phyloP scores from a whole-genome alignment of 23 red algal genomes.

The Gracilaria domingensis region DNA sequence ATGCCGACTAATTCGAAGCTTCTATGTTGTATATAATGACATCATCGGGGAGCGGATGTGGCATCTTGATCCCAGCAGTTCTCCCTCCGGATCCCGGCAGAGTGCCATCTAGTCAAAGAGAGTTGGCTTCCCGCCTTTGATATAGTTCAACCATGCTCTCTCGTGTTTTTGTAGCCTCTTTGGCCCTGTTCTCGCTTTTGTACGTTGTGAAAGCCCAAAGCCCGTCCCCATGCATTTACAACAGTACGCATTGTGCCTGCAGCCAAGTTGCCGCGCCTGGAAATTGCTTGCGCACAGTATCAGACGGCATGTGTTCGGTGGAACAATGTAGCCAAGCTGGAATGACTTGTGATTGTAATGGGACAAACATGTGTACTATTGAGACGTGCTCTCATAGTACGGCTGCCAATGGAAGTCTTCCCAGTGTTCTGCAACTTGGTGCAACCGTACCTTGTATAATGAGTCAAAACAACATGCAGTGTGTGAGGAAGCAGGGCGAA shows the following conservation, averaged over 20 bases:
- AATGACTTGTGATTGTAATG: constrained; percentile 46
- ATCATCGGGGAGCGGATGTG: not conserved
- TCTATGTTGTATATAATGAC: not conserved
- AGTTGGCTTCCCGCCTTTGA: not conserved
- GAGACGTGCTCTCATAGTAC: constrained; percentile 22
- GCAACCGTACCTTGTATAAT: constrained; percentile 10
- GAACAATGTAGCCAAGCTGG: constrained; percentile 13
- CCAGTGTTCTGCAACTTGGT: constrained; percentile 11
- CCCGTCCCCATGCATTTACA: constrained; percentile 41
- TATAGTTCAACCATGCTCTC: not conserved
- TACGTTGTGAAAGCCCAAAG: constrained; percentile 4
- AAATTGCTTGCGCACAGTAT: constrained; percentile 30
- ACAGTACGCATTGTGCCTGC: constrained; percentile 59
- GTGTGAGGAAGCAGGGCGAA: constrained; percentile 25
- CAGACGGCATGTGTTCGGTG: constrained; percentile 29
- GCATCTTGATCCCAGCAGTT: not conserved
- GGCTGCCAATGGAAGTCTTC: constrained; percentile 20
- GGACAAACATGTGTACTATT: constrained; percentile 29
- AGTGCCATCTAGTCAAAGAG: not conserved
- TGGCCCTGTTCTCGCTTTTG: not conserved
- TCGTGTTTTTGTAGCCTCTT: not conserved
- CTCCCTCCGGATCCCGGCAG: not conserved
- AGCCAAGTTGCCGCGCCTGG: constrained; percentile 2
- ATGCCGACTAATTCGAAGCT: not conserved
- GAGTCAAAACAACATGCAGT: constrained; percentile 33